phyloP scores from a whole-genome alignment of 768 basidiomycete species.

The Amanita inopinata region DNA sequence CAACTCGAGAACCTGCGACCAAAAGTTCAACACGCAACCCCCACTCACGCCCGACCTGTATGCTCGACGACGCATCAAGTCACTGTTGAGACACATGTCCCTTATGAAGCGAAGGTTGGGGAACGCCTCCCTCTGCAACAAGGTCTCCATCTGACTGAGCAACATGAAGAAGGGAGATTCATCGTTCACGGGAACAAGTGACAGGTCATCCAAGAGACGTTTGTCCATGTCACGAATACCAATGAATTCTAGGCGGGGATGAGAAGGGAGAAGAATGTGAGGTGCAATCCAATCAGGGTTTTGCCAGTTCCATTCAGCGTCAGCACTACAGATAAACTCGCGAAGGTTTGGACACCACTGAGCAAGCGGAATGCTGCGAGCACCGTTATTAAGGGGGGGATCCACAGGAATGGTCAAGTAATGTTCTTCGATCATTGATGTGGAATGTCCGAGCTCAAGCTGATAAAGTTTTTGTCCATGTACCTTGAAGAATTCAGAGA shows the following conservation, averaged over 20 bases:
- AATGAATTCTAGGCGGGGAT: constrained; percentile 53
- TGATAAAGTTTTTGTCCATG: constrained; percentile 55
- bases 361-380: constrained; percentile 39
- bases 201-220: constrained; percentile 39
- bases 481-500: constrained; percentile 52
- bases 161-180: constrained; percentile 55
- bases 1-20: constrained; percentile 22
- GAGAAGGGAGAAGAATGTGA: constrained; percentile 58
- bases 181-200: constrained; percentile 13
- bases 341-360: constrained; percentile 60
- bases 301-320: constrained; percentile 78
- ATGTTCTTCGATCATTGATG: constrained; percentile 56
- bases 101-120: constrained; percentile 50
- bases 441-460: constrained; percentile 66
- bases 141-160: constrained; percentile 51
- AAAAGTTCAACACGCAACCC: constrained; percentile 26
- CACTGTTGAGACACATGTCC: constrained; percentile 54
- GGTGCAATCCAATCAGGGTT: constrained; percentile 76
- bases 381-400: constrained; percentile 24
- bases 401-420: constrained; percentile 38
- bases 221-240: constrained; percentile 66
- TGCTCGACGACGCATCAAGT: constrained; percentile 36
- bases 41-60: constrained; percentile 11
- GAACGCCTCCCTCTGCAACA: constrained; percentile 51
- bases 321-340: constrained; percentile 66